phyloP scores from a whole-genome alignment of 2,329 filamentous ascomycete genomes.

The Paramyrothecium roridum region DNA sequence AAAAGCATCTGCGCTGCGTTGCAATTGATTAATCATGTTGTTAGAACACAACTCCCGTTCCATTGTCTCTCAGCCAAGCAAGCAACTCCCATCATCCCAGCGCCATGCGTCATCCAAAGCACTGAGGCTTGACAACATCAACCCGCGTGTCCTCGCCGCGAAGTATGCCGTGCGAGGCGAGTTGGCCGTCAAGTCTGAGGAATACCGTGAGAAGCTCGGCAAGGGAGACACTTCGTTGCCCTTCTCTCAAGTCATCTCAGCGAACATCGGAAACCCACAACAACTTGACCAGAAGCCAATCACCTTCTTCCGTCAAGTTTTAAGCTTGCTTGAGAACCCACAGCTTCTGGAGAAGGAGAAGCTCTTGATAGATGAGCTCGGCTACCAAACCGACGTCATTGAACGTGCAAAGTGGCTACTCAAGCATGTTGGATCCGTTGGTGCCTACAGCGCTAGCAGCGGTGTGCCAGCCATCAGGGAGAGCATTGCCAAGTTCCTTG shows the following conservation, averaged over 20 bases:
- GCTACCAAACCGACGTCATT: constrained; percentile 87
- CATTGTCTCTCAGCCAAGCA: neutral
- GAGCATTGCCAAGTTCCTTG: constrained; percentile 89
- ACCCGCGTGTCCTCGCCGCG: constrained; percentile 79
- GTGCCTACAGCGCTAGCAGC: constrained; percentile 93
- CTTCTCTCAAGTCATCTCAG: constrained; percentile 88
- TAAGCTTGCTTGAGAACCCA: constrained; percentile 90
- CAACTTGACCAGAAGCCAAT: constrained; percentile 99
- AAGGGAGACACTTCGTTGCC: constrained; percentile 62
- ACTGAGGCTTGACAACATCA: constrained; percentile 84
- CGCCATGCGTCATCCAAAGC: constrained; percentile 29
- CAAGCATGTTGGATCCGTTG: constrained; percentile 82
- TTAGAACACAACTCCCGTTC: neutral
- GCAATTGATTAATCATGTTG: neutral
- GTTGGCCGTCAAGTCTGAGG: constrained; percentile 88
- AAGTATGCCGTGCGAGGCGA: constrained; percentile 97
- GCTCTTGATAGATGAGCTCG: constrained; percentile 70
- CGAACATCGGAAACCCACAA: constrained; percentile 98
- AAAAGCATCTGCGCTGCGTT: neutral
- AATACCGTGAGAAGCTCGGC: constrained; percentile 73
- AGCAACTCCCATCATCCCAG: constrained; percentile 2
- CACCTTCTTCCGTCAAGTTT: constrained; percentile 97
- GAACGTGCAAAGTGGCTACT: constrained; percentile 79
- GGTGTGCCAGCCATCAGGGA: constrained; percentile 83
- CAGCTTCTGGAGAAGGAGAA: constrained; percentile 77